Evolutionary conservation across 306 rosid genomes (phyloP).

Genomic region (Senna siamea): DNA sequence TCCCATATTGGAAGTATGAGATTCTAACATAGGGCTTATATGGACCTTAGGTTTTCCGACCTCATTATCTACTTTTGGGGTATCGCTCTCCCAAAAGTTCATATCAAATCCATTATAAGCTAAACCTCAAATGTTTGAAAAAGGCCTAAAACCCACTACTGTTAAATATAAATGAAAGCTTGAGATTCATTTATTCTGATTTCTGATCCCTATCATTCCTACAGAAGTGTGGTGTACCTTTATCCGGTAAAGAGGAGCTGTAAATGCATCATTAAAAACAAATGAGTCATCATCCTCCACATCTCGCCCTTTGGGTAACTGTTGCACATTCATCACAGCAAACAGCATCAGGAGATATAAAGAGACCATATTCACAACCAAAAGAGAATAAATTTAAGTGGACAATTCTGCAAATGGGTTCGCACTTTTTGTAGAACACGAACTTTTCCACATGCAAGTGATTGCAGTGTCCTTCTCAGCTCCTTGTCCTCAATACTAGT

Average conservation of each 20-base stretch:
- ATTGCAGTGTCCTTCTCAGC: constrained; percentile 93
- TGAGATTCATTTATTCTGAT: constrained; percentile 35
- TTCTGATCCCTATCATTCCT: constrained; percentile 12
- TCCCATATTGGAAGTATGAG: too few relatives aligned
- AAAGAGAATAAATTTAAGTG: neutral
- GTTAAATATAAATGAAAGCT: constrained; percentile 15
- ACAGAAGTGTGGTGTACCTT: constrained; percentile 59
- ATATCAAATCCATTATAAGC: neutral
- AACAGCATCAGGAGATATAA: constrained; percentile 10
- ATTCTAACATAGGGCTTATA: too few relatives aligned
- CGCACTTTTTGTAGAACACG: constrained; percentile 88
- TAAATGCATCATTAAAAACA: constrained; percentile 74
- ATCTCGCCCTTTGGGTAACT: constrained; percentile 96
- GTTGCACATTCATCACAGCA: constrained; percentile 41
- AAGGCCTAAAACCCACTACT: constrained; percentile 6
- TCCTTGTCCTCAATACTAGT: constrained; percentile 96
- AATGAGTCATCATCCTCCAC: constrained; percentile 95
- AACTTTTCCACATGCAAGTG: constrained; percentile 99
- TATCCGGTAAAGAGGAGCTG: constrained; percentile 95
- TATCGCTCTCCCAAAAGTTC: too few relatives aligned
- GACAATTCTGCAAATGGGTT: constrained; percentile 21
- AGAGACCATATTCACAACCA: constrained; percentile 24
- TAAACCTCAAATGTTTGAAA: neutral
- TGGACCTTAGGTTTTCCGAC: too few relatives aligned
- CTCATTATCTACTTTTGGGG: too few relatives aligned